Percentiles rank a stretch among this genome's conserved stretches.
Evolutionary conservation across 2,329 filamentous ascomycete genomes (phyloP).

Genomic region (Fusarium sp.): DNA sequence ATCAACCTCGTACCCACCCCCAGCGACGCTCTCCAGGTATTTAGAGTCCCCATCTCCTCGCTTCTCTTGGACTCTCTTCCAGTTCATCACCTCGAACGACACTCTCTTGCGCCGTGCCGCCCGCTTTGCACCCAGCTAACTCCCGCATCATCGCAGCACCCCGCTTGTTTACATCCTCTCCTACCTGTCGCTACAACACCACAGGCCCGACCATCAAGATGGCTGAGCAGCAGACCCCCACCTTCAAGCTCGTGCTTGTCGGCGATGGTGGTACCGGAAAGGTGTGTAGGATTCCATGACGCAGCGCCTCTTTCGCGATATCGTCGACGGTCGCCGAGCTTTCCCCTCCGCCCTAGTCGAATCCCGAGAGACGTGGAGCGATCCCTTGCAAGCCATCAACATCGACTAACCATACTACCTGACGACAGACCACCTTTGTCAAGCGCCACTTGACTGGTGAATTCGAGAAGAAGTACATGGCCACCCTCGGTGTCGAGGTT

Average conservation of each 20-base stretch:
- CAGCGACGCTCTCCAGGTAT: constrained; percentile 45
- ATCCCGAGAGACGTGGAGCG: constrained; percentile 25
- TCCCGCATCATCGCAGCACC: constrained; percentile 51
- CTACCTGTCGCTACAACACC: constrained; percentile 43
- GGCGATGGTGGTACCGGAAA: constrained; percentile 99
- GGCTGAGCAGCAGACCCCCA: constrained; percentile 74
- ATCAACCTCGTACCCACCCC: constrained; percentile 49
- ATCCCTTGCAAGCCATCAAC: constrained; percentile 13
- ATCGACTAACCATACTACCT: constrained; percentile 34
- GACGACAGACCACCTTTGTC: constrained; percentile 93
- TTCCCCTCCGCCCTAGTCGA: constrained; percentile 39
- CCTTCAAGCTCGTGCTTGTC: constrained; percentile 99
- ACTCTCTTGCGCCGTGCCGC: constrained; percentile 24
- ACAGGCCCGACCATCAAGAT: constrained; percentile 61
- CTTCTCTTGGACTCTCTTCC: constrained; percentile 18
- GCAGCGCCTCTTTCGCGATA: constrained; percentile 31
- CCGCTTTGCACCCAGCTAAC: constrained; percentile 47
- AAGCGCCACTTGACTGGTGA: constrained; percentile 99
- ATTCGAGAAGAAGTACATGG: constrained; percentile 99
- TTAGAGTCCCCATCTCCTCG: constrained; percentile 35
- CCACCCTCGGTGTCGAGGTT: constrained; percentile 98
- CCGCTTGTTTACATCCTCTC: constrained; percentile 62
- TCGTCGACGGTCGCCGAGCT: constrained; percentile 36
- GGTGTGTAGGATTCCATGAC: constrained; percentile 64
- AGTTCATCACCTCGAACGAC: constrained; percentile 24